Percentiles rank a stretch among this genome's conserved stretches.
Evolutionary conservation across 2,329 filamentous ascomycete species (phyloP).

Genomic region (Westerdykella aurantiaca): DNA sequence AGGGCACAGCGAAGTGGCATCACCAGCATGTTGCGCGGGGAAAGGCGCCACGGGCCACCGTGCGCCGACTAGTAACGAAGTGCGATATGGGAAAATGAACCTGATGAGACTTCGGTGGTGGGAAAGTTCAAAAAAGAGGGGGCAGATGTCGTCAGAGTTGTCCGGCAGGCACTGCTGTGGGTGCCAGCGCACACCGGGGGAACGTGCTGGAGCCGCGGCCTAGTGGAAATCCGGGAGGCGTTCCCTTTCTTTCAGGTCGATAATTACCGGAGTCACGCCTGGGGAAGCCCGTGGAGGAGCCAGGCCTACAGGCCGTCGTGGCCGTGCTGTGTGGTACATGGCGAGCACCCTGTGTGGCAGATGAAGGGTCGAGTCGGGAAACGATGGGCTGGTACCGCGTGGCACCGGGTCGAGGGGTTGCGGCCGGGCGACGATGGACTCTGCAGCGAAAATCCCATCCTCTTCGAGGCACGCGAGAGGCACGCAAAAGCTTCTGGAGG

Average conservation of each 20-base stretch:
- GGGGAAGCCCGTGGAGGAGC: not conserved
- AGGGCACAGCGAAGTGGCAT: slow-evolving; percentile 6
- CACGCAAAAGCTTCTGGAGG: slow-evolving; percentile 18
- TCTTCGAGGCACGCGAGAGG: slow-evolving; percentile 14
- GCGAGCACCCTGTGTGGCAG: slow-evolving; percentile 12
- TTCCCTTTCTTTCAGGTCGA: slow-evolving; percentile 9
- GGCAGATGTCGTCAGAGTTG: slow-evolving; percentile 26
- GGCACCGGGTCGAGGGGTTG: slow-evolving; percentile 17
- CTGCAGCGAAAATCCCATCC: slow-evolving; percentile 32
- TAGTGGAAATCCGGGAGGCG: slow-evolving; percentile 8
- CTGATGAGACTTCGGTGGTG: not conserved
- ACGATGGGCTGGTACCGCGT: slow-evolving; percentile 26
- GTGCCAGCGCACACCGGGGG: slow-evolving; percentile 28
- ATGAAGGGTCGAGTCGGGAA: slow-evolving; percentile 23
- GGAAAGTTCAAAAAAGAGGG: slow-evolving; percentile 1
- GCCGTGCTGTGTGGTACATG: too few relatives aligned
- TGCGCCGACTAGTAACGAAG: too few relatives aligned
- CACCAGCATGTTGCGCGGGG: not conserved
- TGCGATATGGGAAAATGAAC: not conserved
- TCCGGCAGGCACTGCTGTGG: slow-evolving; percentile 10
- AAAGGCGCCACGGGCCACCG: not conserved
- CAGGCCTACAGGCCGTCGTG: not conserved
- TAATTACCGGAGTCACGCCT: slow-evolving; percentile 22
- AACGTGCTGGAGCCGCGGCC: slow-evolving; percentile 8
- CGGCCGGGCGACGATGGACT: slow-evolving; percentile 18